Evolutionary conservation across 345 rosid species (phyloP), one percentile per base, ranked within the genome.

Genomic region (Salix purpurea): DNA sequence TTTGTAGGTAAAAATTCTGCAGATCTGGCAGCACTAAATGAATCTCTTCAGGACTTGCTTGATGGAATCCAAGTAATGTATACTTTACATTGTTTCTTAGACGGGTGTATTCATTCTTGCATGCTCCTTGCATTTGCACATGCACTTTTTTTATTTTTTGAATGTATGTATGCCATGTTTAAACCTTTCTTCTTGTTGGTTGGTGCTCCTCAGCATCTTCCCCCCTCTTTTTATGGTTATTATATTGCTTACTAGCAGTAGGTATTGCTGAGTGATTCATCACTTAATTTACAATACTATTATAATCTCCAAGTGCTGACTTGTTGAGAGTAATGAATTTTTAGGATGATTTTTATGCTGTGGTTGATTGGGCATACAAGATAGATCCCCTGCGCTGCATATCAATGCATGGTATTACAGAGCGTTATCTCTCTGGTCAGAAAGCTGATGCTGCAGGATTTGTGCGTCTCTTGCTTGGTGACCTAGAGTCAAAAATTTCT

Each of bases 401-500:
- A 87, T 96, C 99, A 74, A 93, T 96, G 98, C 96, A 93, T 88
- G 99, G 99, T 76, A 91, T 91, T 80, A 96, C 99, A 60, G 98
- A 96, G 80, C 89, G 92, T 39, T 96, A 93, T 84, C 92, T 93
- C 65, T 96, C 99, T 81, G 97, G 99, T 70, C 99, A 96, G 85
- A 95, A 93, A 88, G 99, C 97, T 85, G 99, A 96, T 87, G 97
- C 99, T 70, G 99, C 99, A 71, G 98, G 99, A 70, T 96, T 96
- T 81, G 99, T 96, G 84, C 97, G 98, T 34, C 89, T 94, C 78
- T 86, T 96, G 86, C 98, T 96, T 70, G 99, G 97, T 60, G 98
- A 94, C 82, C 86, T 96, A 74, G 97, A 96, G 84, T 91, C 97
- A 5, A 90, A 91, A 83, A 88, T 96, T 78, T 96, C 99, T 79